Conservation (phyloP, 1,284 basidiomycete species). For the Cutaneotrichosporon cutaneum region DNA sequence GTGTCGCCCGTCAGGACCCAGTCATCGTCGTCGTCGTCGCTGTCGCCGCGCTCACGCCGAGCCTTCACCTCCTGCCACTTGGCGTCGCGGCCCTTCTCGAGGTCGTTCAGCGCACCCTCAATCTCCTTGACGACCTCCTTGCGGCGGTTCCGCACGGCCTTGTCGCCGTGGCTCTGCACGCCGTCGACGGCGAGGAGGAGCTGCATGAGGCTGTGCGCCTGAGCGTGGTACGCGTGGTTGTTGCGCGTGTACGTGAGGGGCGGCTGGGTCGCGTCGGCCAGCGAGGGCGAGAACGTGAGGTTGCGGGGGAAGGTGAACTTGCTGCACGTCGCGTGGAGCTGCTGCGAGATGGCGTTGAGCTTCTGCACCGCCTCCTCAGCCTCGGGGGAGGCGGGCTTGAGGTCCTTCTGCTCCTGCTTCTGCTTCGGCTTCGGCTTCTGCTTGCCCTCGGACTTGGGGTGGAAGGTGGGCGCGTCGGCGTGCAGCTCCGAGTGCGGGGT, state of each 20-base stretch:
- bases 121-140: conserved; percentile 62
- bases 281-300: conserved; percentile 38
- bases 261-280: conserved; percentile 31
- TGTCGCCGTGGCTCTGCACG: conserved; percentile 64
- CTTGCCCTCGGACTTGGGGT: background rate
- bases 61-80: conserved; percentile 44
- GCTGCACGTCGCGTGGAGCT: conserved; percentile 30
- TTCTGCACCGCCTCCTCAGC: conserved; percentile 28
- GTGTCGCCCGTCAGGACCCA: background rate
- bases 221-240: conserved; percentile 62
- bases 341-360: conserved; percentile 34
- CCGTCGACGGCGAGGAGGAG: conserved; percentile 66
- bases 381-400: conserved; percentile 18
- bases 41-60: conserved; percentile 37
- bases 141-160: conserved; percentile 60
- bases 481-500: background rate
- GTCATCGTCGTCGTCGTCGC: conserved; percentile 31
- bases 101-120: conserved; percentile 62
- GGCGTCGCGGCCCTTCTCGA: conserved; percentile 56
- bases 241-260: conserved; percentile 57
- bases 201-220: conserved; percentile 62
- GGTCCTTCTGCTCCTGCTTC: background rate
- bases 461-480: conserved; percentile 4
- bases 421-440: no score
- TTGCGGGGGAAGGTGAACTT: conserved; percentile 42